Evolutionary conservation across 371 early-diverging fungal genomes (phyloP).

Genomic region (Rhizomucor pusillus): DNA sequence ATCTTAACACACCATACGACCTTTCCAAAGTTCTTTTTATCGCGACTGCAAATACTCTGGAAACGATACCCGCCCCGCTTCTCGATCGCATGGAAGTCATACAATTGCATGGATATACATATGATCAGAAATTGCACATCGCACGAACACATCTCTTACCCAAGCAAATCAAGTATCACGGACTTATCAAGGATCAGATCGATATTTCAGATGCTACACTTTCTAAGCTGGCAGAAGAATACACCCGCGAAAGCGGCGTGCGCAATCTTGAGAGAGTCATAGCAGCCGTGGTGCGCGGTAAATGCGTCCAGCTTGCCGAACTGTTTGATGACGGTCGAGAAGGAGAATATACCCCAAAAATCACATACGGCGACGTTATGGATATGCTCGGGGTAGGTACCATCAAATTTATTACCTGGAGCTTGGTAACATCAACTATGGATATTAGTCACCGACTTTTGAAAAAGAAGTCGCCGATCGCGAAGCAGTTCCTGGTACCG

Average conservation of each 20-base stretch:
- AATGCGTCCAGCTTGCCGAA: slow-evolving; percentile 70
- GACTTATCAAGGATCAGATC: slow-evolving; percentile 51
- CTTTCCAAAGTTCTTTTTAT: slow-evolving; percentile 84
- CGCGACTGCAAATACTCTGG: slow-evolving; percentile 82
- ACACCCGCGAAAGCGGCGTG: slow-evolving; percentile 89
- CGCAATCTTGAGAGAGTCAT: slow-evolving; percentile 76
- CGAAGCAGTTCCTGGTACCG: slow-evolving; percentile 67
- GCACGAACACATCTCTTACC: slow-evolving; percentile 55
- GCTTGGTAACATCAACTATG: no score
- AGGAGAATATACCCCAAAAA: slow-evolving; percentile 24
- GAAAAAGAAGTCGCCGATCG: slow-evolving; percentile 70
- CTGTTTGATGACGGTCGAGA: slow-evolving; percentile 17
- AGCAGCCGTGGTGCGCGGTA: slow-evolving; percentile 70
- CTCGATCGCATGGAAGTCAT: slow-evolving; percentile 90
- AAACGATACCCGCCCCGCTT: slow-evolving; percentile 78
- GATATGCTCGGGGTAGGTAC: slow-evolving; percentile 65
- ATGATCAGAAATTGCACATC: slow-evolving; percentile 74
- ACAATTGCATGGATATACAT: slow-evolving; percentile 79
- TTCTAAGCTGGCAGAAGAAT: slow-evolving; percentile 63
- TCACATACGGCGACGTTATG: slow-evolving; percentile 44
- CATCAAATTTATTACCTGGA: no score
- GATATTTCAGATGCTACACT: slow-evolving; percentile 56
- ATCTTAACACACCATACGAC: slow-evolving; percentile 81
- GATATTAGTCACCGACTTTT: slow-evolving; percentile 16
- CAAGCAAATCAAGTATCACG: slow-evolving; percentile 71